Base-by-base conservation (phyloP, 176 grass and related monocot genomes). In the Oryza australiensis region DNA sequence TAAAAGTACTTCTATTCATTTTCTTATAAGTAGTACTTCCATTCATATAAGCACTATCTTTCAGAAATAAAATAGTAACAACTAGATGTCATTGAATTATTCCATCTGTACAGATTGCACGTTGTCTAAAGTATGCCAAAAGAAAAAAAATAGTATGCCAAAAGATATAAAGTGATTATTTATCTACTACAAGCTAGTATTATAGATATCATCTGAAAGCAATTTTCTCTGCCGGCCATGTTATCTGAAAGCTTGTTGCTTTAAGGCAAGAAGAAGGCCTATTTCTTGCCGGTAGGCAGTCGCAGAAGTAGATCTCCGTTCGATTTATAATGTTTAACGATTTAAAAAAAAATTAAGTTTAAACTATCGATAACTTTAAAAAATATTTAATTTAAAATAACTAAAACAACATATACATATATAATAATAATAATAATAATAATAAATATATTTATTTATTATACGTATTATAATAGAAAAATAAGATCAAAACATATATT, bases 251-350 rank as follows among this genome's bases (percentile, higher is more conserved):
- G 38, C 38, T 40, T 40, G 46, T 24, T 57, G 22, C 5, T 66
- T 53, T 59, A 46, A 57, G 22, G 2, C 22, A 51, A 46, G 38
- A 38, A 48, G 51, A 70, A 16, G 73, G 79, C 24, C 18, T 51
- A 72, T 87, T 82, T 77, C 65, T 37, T 63, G 71, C 78, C 9
- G 37, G 77, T 22, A 2, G 26, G 40, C 12, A 66, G 22, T 3
- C 46, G 33, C 26, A 2, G 8, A 57, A 28, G 72, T n/a, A n/a
- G n/a, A n/a, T n/a, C n/a, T n/a, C n/a, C n/a, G n/a, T n/a, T n/a
- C n/a, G n/a, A n/a, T n/a, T n/a, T n/a, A n/a, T n/a, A n/a, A n/a
- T n/a, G n/a, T n/a, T n/a, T n/a, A n/a, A n/a, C n/a, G n/a, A n/a
- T n/a, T n/a, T n/a, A n/a, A n/a, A n/a, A n/a, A n/a, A n/a, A n/a